Percentiles rank a stretch among this genome's conserved stretches.
These are phyloP conservation scores for Coelastrella sp. DNA, from an alignment of 139 green algal species.

Conservation along the genomic window DNA sequence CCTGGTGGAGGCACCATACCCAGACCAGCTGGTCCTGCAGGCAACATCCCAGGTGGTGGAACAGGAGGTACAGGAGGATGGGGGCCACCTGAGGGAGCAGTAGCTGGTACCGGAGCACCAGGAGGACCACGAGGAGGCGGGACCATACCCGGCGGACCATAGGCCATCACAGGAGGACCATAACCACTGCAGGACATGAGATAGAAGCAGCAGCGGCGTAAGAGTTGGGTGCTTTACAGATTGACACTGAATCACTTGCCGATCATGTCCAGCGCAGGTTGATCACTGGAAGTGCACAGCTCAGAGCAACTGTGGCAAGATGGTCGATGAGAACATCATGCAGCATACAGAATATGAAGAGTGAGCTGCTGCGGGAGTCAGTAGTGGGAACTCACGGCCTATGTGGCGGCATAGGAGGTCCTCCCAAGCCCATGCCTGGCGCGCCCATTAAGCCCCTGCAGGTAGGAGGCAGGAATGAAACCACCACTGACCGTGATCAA, in stretches of 20 bases:
- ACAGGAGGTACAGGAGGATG: background rate
- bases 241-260: no score
- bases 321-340: no score
- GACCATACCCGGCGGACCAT: background rate
- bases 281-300: no score
- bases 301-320: no score
- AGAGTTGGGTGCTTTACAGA: background rate
- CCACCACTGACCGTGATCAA: no score
- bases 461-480: no score
- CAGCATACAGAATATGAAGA: no score
- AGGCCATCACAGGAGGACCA: background rate
- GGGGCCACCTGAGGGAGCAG: no score
- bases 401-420: background rate
- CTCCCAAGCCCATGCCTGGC: conserved; percentile 41
- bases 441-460: conserved; percentile 20
- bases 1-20: background rate
- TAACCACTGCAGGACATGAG: background rate
- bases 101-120: no score
- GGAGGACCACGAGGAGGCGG: background rate
- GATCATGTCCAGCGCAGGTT: no score
- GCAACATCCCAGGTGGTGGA: conserved; percentile 10
- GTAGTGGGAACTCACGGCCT: conserved; percentile 22
- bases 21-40: no score
- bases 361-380: no score
- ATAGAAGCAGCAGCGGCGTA: background rate